phyloP scores from a whole-genome alignment of 225 moss, liverwort and hornwort genomes.

The Sphagnum contortum region DNA sequence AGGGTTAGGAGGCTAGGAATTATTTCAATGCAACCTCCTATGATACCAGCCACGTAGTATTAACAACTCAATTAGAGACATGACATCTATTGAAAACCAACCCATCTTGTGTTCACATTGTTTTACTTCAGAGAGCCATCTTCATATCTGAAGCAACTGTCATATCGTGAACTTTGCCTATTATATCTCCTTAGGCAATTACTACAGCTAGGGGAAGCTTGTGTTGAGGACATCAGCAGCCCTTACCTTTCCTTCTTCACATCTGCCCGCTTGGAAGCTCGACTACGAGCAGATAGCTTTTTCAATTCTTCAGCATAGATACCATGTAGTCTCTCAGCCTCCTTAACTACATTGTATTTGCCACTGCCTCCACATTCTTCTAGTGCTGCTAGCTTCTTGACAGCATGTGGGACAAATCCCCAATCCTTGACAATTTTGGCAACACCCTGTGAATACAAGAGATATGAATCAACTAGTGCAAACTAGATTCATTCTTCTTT shows the following conservation, averaged over 20 bases:
- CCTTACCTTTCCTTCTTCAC: conserved; percentile 8
- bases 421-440: conserved; percentile 57
- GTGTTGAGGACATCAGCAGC: not conserved
- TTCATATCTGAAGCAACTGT: no score
- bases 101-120: no score
- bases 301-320: conserved; percentile 60
- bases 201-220: not conserved
- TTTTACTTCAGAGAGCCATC: no score
- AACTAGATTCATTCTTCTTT: no score
- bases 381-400: conserved; percentile 59
- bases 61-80: no score
- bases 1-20: not conserved
- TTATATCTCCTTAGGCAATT: not conserved
- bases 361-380: conserved; percentile 36
- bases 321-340: conserved; percentile 53
- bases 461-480: no score
- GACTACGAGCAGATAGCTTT: conserved; percentile 24
- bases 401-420: conserved; percentile 65
- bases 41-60: no score
- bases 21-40: no score
- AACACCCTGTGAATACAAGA: conserved; percentile 32
- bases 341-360: conserved; percentile 35
- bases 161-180: no score
- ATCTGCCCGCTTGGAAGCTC: not conserved
- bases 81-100: no score